These are phyloP conservation scores for Arthrobotrys sphaeroides DNA, from an alignment of 2,329 filamentous ascomycete species.

Conservation along the genomic window DNA sequence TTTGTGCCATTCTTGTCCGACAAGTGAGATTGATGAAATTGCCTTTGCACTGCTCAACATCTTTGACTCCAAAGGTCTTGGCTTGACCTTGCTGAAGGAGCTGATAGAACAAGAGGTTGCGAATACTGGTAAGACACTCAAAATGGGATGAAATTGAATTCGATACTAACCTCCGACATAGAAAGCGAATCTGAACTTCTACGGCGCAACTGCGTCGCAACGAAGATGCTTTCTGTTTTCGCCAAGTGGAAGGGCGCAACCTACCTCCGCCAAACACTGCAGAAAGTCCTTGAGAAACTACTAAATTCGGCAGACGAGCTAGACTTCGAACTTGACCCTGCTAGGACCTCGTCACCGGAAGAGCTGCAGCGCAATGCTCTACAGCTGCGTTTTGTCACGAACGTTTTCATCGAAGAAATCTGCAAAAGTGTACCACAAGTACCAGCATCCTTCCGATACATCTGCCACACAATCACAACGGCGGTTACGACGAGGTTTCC, in stretches of 20 bases:
- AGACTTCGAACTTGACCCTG: conserved; percentile 74
- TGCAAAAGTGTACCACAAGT: conserved; percentile 71
- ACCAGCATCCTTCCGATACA: conserved; percentile 72
- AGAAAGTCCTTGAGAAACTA: conserved; percentile 73
- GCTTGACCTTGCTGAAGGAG: conserved; percentile 72
- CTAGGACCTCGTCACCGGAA: conserved; percentile 69
- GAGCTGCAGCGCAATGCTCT: conserved; percentile 74
- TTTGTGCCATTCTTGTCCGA: conserved; percentile 73
- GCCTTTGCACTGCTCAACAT: conserved; percentile 74
- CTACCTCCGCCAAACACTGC: conserved; percentile 72
- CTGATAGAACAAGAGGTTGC: conserved; percentile 75
- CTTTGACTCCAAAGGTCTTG: conserved; percentile 73
- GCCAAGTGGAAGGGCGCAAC: conserved; percentile 75
- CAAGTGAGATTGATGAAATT: conserved; percentile 74
- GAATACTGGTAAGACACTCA: conserved; percentile 67
- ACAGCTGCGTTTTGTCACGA: conserved; percentile 73
- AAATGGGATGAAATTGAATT: not conserved
- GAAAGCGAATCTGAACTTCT: conserved; percentile 75
- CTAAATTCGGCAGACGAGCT: conserved; percentile 74
- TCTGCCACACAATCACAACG: conserved; percentile 74
- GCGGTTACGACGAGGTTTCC: conserved; percentile 73
- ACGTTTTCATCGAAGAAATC: conserved; percentile 77
- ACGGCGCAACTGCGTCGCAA: conserved; percentile 75
- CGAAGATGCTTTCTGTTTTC: conserved; percentile 76
- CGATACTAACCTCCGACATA: conserved; percentile 55